These are phyloP conservation scores for Fusarium dimerum DNA, from an alignment of 2,329 filamentous ascomycete species.

Conservation along the genomic window DNA sequence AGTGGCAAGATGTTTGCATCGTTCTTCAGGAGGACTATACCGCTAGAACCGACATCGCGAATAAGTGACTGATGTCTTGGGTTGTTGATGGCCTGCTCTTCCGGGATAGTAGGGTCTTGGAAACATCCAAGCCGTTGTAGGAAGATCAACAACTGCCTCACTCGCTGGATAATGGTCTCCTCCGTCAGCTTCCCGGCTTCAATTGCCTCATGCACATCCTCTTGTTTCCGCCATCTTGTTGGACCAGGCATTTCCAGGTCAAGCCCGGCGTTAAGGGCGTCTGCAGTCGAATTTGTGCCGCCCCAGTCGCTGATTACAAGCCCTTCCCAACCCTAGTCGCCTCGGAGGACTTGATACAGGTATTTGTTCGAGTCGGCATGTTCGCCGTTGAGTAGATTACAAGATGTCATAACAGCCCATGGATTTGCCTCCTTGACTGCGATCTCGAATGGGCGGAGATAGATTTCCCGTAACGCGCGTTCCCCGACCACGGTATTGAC, in stretches of 20 bases:
- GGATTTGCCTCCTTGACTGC: conserved; percentile 36
- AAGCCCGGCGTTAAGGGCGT: conserved; percentile 22
- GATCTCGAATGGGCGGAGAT: conserved; percentile 40
- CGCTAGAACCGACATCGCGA: conserved; percentile 9
- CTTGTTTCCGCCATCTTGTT: conserved; percentile 10
- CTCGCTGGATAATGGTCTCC: not conserved
- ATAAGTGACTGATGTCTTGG: conserved; percentile 24
- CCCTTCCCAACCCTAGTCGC: conserved; percentile 41
- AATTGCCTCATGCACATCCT: not conserved
- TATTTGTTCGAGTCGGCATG: conserved; percentile 22
- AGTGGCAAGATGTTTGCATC: conserved; percentile 1
- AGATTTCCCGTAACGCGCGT: conserved; percentile 18
- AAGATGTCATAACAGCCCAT: conserved; percentile 32
- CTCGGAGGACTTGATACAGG: conserved; percentile 32
- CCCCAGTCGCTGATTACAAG: conserved; percentile 26
- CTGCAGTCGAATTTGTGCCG: conserved; percentile 25
- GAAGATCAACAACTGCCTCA: not conserved
- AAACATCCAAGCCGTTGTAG: conserved; percentile 2
- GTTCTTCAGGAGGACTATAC: conserved; percentile 12
- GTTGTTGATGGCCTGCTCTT: conserved; percentile 15
- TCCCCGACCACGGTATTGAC: conserved; percentile 12
- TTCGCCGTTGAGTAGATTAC: conserved; percentile 40
- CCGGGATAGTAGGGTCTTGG: conserved; percentile 1
- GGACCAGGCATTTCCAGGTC: conserved; percentile 36
- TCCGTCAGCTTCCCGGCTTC: not conserved